Conservation (phyloP, 108 stramenopile genomes). For the Nitzschia sp. region DNA sequence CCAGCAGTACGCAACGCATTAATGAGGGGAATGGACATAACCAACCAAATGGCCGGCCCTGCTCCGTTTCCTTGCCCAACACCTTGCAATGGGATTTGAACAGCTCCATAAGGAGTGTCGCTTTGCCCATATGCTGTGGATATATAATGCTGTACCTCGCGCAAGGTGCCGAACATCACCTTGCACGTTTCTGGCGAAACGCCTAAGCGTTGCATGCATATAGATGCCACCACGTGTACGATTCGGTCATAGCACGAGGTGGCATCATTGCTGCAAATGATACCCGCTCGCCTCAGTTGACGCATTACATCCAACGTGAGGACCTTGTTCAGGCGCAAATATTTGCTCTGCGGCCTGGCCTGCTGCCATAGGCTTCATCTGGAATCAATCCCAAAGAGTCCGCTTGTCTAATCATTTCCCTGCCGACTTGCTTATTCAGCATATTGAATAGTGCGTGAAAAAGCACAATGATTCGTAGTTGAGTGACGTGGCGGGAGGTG, state of each 20-base stretch:
- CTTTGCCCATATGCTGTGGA: slow-evolving; percentile 8
- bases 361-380: not conserved
- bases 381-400: not conserved
- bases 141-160: slow-evolving; percentile 10
- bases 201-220: slow-evolving; percentile 14
- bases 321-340: not conserved
- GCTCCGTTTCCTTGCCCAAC: slow-evolving; percentile 45
- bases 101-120: not conserved
- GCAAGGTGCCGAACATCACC: not conserved
- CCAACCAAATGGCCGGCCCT: slow-evolving; percentile 41
- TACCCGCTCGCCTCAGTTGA: not conserved
- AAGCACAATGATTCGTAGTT: slow-evolving; percentile 23
- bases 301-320: slow-evolving; percentile 3
- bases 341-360: not conserved
- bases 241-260: slow-evolving; percentile 32
- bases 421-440: slow-evolving; percentile 18
- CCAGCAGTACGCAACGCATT: slow-evolving; percentile 10
- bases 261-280: slow-evolving; percentile 13
- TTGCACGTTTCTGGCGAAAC: not conserved
- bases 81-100: slow-evolving; percentile 6
- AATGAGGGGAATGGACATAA: slow-evolving; percentile 27
- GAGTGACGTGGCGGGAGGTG: not conserved
- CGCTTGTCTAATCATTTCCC: not conserved
- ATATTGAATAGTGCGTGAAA: slow-evolving; percentile 28
- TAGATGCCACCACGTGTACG: slow-evolving; percentile 1